Evolutionary conservation across 1,284 basidiomycete species (phyloP).

Genomic region (Macrocystidia cucumis): DNA sequence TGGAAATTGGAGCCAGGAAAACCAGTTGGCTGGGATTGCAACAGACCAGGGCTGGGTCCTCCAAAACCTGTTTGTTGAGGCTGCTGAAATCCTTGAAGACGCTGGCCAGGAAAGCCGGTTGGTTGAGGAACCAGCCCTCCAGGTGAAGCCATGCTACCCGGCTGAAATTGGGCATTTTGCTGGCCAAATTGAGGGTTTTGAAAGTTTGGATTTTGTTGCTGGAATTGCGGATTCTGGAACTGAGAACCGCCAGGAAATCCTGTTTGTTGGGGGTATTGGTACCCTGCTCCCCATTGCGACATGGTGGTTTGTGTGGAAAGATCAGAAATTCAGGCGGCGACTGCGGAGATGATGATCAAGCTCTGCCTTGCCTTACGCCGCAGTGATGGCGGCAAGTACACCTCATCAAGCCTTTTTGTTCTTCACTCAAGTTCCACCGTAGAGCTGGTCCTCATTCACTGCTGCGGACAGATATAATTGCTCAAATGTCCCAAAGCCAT

Average conservation of each 20-base stretch:
- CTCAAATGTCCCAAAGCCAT: too few relatives aligned
- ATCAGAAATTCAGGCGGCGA: slow-evolving; percentile 13
- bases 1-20: slow-evolving; percentile 36
- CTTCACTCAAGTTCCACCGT: too few relatives aligned
- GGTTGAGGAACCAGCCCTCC: slow-evolving; percentile 28
- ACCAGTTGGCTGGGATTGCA: slow-evolving; percentile 45
- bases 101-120: slow-evolving; percentile 25
- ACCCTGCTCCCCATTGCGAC: slow-evolving; percentile 57
- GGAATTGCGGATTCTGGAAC: slow-evolving; percentile 23
- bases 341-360: slow-evolving; percentile 15
- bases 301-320: slow-evolving; percentile 26
- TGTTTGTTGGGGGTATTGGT: slow-evolving; percentile 42
- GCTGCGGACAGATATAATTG: too few relatives aligned
- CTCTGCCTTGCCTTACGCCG: too few relatives aligned
- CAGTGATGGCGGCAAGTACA: too few relatives aligned
- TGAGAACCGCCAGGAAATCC: slow-evolving; percentile 34
- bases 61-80: slow-evolving; percentile 45
- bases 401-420: too few relatives aligned
- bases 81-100: slow-evolving; percentile 24
- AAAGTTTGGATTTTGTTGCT: slow-evolving; percentile 31
- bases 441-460: too few relatives aligned
- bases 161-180: slow-evolving; percentile 22
- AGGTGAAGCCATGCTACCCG: slow-evolving; percentile 18
- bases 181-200: slow-evolving; percentile 21
- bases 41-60: slow-evolving; percentile 29